phyloP scores from a whole-genome alignment of 176 grass and related monocot species.

The Raddia guianensis region DNA sequence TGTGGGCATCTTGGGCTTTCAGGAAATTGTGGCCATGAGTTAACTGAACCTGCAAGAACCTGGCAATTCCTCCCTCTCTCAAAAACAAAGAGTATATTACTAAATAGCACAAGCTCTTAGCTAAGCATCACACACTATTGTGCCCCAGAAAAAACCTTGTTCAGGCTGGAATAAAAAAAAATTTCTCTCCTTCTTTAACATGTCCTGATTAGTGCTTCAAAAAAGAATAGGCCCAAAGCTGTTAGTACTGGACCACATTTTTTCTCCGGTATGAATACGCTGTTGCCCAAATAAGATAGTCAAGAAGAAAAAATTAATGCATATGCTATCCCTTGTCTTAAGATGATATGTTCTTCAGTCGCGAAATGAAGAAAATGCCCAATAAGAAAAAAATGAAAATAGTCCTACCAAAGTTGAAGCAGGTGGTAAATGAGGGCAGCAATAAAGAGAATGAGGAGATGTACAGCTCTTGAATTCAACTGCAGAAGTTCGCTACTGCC shows the following conservation, averaged over 20 bases:
- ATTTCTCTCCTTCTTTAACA: neutral
- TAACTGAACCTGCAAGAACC: neutral
- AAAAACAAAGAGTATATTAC: neutral
- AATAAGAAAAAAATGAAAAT: neutral
- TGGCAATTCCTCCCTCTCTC: neutral
- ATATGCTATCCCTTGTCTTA: neutral
- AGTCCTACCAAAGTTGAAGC: neutral
- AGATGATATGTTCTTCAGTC: neutral
- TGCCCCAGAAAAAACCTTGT: neutral
- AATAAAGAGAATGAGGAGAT: constrained; percentile 28
- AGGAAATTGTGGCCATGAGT: neutral
- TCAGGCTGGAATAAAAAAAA: neutral
- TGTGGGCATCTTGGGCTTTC: neutral
- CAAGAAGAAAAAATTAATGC: neutral
- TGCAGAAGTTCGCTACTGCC: neutral
- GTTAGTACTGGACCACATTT: neutral
- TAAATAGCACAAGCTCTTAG: neutral
- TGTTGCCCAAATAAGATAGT: neutral
- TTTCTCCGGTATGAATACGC: neutral
- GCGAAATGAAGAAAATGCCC: neutral
- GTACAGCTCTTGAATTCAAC: neutral
- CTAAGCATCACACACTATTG: neutral
- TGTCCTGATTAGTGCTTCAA: neutral
- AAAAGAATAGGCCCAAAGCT: neutral
- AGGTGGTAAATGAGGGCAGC: neutral